Evolutionary conservation across 371 early-diverging fungal species (phyloP), one percentile per base, ranked within the genome.

Genomic region (Umbelopsis sp.): DNA sequence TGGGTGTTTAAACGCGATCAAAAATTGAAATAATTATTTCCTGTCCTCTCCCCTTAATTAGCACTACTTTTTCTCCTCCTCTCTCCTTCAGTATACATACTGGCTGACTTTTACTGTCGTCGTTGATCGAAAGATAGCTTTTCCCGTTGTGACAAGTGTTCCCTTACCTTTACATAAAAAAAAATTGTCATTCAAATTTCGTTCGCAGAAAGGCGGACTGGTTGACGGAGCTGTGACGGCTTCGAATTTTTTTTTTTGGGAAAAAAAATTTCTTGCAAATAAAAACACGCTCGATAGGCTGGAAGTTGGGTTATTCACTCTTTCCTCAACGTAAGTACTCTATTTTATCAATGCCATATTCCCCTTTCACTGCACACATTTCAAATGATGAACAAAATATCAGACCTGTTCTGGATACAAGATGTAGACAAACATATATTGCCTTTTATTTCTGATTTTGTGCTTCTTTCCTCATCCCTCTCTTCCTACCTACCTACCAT

Each of bases 1-100:
- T 83, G 83, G 83, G 76, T 83, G 8, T 77, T 76, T 69, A 76
- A 83, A 14, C 74, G 83, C 35, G 83, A 83, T 62, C 80, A 77
- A 52, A 77, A 79, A 67, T 66, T 82, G 22, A 76, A 72, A 44
- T 76, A 75, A 50, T 48, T 45, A 14, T 6, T 45, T 45, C 14
- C 14, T 18, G 10, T 6, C 18, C 18, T 45, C 18, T 22, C 22
- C 48, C n/a, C 14, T 48, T 48, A 20, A 48, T 48, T 48, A 16
- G n/a, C 16, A n/a, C 6, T 48, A 5, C 20, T 18, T 48, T 48
- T 48, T 22, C 22, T 22, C 22, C 6, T 48, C 18, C 18, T 48
- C 20, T 16, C 20, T 12, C 48, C 16, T 7, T 25, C 29, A 18
- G 35, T 35, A 24, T 22, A 35, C 35, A 16, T 57, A 57, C 57